Base-by-base conservation (phyloP, 805 yeast genomes). In the Pichia cephalocereana region DNA sequence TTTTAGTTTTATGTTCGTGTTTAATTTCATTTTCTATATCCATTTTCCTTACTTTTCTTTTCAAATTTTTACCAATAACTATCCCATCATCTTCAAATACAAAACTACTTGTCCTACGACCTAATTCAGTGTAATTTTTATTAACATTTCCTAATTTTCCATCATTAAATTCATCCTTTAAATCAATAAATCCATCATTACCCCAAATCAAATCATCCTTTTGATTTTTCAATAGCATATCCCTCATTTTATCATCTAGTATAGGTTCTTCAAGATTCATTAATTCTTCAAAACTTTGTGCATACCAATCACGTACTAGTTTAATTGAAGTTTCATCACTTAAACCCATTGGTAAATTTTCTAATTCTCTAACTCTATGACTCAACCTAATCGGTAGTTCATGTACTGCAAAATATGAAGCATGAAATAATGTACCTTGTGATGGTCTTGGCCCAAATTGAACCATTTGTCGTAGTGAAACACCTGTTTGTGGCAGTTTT, bases 361-460 rank as follows among this genome's bases (percentile, higher is more conserved):
- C 95, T 50, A 89, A 70, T 58, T 88, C 96, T 60, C 84, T 81
- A 34, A 88, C 95, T 46, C 95, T 76, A 58, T 84, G 86, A 2
- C 96, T 95, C 44, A 88, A 71, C 51, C 96, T 72, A 40, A 88
- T 86, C 1, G 96, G 96, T 36, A 89, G 72, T 64, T 89, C 96
- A 59, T 86, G 87, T 1, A 84, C 86, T 10, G 85, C 80, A 61
- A 88, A 88, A 62, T 83, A 86, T 8, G 90, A 83, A 0, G 96
- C 96, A 43, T 86, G 75, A 62, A 84, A 89, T 39, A 86, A 69
- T 11, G 85, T 77, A 3, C 95, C 96, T 14, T 85, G 86, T 32
- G 78, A 74, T 8, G 96, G 93, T 41, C 75, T 70, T 10, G 83
- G 80, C 3, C 96, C 96, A 68, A 88, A 85, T 61, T 86, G 93